Evolutionary conservation across 2,329 filamentous ascomycete species (phyloP).

Genomic region (Ceratocystis cubensis): DNA sequence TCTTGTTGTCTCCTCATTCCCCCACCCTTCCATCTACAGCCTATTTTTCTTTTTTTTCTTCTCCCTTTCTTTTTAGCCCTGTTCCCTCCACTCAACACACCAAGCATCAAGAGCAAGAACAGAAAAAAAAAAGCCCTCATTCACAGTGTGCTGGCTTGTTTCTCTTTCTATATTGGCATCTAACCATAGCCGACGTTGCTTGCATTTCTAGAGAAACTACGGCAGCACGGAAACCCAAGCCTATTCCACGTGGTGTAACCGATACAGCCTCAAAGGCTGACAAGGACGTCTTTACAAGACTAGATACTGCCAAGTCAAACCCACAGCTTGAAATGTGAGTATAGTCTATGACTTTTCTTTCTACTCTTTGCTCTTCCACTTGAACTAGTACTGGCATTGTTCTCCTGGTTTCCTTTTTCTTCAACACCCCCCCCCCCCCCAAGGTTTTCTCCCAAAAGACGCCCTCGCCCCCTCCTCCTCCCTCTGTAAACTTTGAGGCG

Average conservation of each 20-base stretch:
- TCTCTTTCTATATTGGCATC: not conserved
- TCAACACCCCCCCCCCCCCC: not conserved
- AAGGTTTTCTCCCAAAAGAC: not conserved
- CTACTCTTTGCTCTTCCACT: not conserved
- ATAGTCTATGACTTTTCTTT: not conserved
- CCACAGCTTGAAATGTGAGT: conserved; percentile 9
- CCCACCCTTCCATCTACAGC: not conserved
- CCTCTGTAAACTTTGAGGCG: not conserved
- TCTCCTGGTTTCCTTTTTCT: not conserved
- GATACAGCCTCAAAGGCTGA: conserved; percentile 6
- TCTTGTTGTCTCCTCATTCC: conserved; percentile 5
- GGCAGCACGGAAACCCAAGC: conserved; percentile 7
- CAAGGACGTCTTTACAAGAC: not conserved
- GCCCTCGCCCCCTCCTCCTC: not conserved
- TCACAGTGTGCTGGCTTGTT: not conserved
- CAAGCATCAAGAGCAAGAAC: not conserved
- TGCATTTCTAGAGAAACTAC: conserved; percentile 9
- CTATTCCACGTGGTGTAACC: conserved; percentile 16
- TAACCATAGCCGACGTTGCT: conserved; percentile 2
- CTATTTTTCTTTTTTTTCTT: not conserved
- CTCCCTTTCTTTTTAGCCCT: not conserved
- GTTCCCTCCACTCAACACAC: not conserved
- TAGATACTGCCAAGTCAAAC: not conserved
- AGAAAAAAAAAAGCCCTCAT: not conserved
- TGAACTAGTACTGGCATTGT: not conserved